Evolutionary conservation across 352 stramenopile species (phyloP).

Genomic region (Saprolegnia diclina): DNA sequence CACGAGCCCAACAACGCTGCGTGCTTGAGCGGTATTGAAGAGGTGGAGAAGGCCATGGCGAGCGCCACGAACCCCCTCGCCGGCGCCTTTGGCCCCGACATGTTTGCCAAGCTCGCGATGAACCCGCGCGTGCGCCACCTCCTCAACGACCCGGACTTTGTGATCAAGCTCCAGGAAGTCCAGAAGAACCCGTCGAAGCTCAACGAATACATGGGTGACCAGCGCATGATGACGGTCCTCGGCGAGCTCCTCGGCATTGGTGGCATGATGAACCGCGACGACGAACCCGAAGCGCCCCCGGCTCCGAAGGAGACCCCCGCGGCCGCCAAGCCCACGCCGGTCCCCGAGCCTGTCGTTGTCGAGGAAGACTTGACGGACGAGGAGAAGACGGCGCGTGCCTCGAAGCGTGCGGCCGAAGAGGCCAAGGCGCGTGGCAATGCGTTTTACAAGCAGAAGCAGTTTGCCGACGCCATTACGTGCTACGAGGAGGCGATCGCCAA

Average conservation of each 20-base stretch:
- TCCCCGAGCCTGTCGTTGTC: constrained; percentile 56
- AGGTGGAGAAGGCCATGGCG: constrained; percentile 90
- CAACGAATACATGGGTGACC: constrained; percentile 71
- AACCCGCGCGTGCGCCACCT: constrained; percentile 85
- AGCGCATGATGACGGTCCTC: constrained; percentile 81
- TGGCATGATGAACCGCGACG: constrained; percentile 49
- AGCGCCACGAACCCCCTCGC: constrained; percentile 66
- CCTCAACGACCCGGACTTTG: constrained; percentile 90
- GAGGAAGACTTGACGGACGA: constrained; percentile 85
- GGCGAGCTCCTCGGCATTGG: constrained; percentile 80
- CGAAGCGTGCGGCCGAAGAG: constrained; percentile 60
- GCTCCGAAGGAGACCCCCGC: constrained; percentile 30
- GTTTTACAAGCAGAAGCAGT: constrained; percentile 97
- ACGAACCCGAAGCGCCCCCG: constrained; percentile 55
- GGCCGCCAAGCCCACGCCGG: constrained; percentile 32
- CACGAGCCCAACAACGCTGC: constrained; percentile 90
- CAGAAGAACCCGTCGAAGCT: constrained; percentile 73
- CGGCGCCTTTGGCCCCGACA: constrained; percentile 92
- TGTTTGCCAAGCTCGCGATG: constrained; percentile 90
- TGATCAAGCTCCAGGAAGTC: constrained; percentile 66
- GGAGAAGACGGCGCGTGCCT: constrained; percentile 52
- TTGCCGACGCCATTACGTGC: constrained; percentile 88
- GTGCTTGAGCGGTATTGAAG: constrained; percentile 89
- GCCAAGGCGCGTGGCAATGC: constrained; percentile 95
- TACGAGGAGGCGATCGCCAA: constrained; percentile 96